Base-by-base conservation (phyloP, 179 eudicot genomes). In the Drosera spatulata region DNA sequence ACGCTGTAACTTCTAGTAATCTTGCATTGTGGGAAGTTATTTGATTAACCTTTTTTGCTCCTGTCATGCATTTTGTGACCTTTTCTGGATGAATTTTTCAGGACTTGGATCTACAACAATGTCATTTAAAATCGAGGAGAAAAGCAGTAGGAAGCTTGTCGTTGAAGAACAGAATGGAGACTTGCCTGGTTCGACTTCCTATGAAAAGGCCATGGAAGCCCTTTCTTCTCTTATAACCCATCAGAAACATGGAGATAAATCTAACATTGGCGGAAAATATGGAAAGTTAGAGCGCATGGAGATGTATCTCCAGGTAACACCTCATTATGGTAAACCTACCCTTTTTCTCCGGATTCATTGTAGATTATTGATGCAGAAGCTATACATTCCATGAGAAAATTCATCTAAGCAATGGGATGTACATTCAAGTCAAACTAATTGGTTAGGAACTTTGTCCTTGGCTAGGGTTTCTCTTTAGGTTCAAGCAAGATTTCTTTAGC, bases 41-140 rank as follows among this genome's bases (percentile, higher is more conserved):
- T n/a, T n/a, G 33, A 22, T 22, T 22, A 22, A 22, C 33, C 33
- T 22, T 88, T 88, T 72, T 70, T 88, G 4, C 15, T 51, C 13
- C 13, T 51, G 55, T 13, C 15, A 14, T 14, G 4, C 37, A 14
- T 3, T 51, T 53, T 51, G 7, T 0, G 15, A n/a, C 13, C 38
- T 12, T 12, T 11, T 51, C 33, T 51, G 22, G 55, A 13, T 51
- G 22, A 51, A 3, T 51, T 7, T 3, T 51, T 51, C 33, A 51
- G 55, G 33, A n/a, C 55, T 51, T 14, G 11, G 51, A n/a, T 49
- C 51, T 12, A 51, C 37, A 13, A 51, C 5, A 37, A 51, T 51
- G 55, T 6, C 55, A 51, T 51, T 37, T 51, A 22, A 51, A 51
- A 51, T 14, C 15, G 37, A 13, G 55, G 55, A 51, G 55, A 51